These are phyloP conservation scores for Boletus speciosus DNA, from an alignment of 768 basidiomycete genomes.

Conservation along the genomic window DNA sequence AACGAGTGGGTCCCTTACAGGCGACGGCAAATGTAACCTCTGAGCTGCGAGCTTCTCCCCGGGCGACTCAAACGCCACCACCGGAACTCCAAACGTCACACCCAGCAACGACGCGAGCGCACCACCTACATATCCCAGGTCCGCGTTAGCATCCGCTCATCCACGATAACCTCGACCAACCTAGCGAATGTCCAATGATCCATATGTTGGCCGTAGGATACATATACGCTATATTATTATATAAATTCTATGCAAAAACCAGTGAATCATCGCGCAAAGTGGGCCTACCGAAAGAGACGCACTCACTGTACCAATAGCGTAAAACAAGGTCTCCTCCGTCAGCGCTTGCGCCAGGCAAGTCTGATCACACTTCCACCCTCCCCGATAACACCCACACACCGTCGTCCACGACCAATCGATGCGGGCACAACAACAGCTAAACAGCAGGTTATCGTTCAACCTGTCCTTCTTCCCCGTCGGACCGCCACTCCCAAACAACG, in stretches of 20 bases:
- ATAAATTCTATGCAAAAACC: constrained; percentile 64
- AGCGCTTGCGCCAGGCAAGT: constrained; percentile 74
- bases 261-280: neutral
- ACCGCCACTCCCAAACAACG: constrained; percentile 67
- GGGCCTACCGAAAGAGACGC: neutral
- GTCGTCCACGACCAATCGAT: constrained; percentile 93
- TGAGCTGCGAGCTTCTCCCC: constrained; percentile 79
- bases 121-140: constrained; percentile 34
- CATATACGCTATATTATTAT: constrained; percentile 90
- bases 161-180: constrained; percentile 34
- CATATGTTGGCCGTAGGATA: constrained; percentile 90
- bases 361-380: constrained; percentile 78
- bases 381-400: constrained; percentile 85
- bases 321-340: constrained; percentile 80
- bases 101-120: constrained; percentile 82
- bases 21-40: constrained; percentile 82
- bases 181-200: constrained; percentile 76
- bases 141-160: constrained; percentile 20
- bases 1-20: constrained; percentile 44
- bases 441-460: constrained; percentile 88
- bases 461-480: constrained; percentile 91
- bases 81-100: constrained; percentile 84
- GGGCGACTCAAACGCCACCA: constrained; percentile 85
- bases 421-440: constrained; percentile 91
- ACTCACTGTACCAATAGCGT: constrained; percentile 83